Evolutionary conservation across 192 early-diverging fungal genomes (phyloP), one percentile per base, ranked within the genome.

Genomic region (Backusella tarrabulga): DNA sequence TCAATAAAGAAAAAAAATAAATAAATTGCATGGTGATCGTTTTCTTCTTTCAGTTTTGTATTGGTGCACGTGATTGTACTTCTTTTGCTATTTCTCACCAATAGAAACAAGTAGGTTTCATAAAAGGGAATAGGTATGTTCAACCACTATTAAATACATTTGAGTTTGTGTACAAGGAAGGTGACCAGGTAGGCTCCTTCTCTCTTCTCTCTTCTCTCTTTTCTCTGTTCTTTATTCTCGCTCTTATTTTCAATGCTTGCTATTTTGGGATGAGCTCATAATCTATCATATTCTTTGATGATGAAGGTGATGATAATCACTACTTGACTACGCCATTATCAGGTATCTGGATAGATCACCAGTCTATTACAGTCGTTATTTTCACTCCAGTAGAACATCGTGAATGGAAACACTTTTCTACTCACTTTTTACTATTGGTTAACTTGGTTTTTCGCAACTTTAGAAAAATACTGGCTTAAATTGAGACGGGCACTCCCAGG

Each of bases 11-110:
- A 6, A 68, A 36, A 17, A 38, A 34, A 34, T 7, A 67, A 35
- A 68, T 60, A 60, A 60, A 60, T 60, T 60, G 56, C 56, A 60
- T 63, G 56, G 56, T 63, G 23, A 63, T 63, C 56, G 9, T 29
- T 63, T 63, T 63, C 56, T 29, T 63, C 56, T 26, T 63, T 23
- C 56, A 29, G 38, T 40, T 29, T 54, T 29, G 56, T 26, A 26
- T 26, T 29, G 23, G 21, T 1, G 56, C 56, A 63, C 56, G 56
- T 63, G 56, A 63, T 63, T 63, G 5, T 50, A 50, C 56, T 14
- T 63, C 23, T 63, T 29, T 26, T 29, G 7, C 23, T 32, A 29
- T 29, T 29, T 1, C 0, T 6, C 23, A 26, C 56, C n/a, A 60
- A 60, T 50, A 50, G 46, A 50, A 54, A 56, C 8, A 56, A 9